Base-by-base conservation (phyloP, 2,329 filamentous ascomycete genomes). In the Exophiala aquamarina region DNA sequence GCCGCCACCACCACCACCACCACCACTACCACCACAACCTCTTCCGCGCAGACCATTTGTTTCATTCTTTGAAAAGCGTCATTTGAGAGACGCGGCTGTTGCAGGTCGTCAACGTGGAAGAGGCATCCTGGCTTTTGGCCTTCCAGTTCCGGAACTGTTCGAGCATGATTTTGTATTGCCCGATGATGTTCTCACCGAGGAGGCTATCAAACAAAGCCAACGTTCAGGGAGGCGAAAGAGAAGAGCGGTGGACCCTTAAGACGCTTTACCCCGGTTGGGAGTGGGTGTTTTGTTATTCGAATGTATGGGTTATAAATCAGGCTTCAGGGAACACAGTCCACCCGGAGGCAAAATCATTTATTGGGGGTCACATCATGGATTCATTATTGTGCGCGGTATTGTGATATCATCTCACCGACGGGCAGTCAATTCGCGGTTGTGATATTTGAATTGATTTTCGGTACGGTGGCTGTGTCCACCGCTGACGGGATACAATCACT, bases 31-130 rank as follows among this genome's bases (percentile, higher is more conserved):
- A 42, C 39, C 51, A 37, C 50, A 56, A 26, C 60, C 64, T 44
- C 59, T 66, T 45, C 62, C 72, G 23, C 65, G 72, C 13, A 79
- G 76, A 48, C 85, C 87, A 29, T 90, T 96, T 62, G 86, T 75
- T n/a, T 95, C 89, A 0, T 96, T 96, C 70, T 97, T 90, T 64
- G 67, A 77, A 14, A 90, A 93, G 68, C 82, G 79, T 18, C 84
- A 94, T 61, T 78, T 92, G 51, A 84, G 92, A 19, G 87, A 90
- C 17, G 81, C 83, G 5, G 89, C 91, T 8, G 68, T 95, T n/a
- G 85, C 82, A 52, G 83, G 82, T 57, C 76, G 81, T 39, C 78
- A 89, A 26, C 82, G 87, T 42, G 81, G 82, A 34, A 78, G 89
- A 40, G 87, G 79, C 41, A 76, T 84, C 13, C 74, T 86, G 38